Evolutionary conservation across 2,329 filamentous ascomycete species (phyloP).

Genomic region (Aschersonia sp.): DNA sequence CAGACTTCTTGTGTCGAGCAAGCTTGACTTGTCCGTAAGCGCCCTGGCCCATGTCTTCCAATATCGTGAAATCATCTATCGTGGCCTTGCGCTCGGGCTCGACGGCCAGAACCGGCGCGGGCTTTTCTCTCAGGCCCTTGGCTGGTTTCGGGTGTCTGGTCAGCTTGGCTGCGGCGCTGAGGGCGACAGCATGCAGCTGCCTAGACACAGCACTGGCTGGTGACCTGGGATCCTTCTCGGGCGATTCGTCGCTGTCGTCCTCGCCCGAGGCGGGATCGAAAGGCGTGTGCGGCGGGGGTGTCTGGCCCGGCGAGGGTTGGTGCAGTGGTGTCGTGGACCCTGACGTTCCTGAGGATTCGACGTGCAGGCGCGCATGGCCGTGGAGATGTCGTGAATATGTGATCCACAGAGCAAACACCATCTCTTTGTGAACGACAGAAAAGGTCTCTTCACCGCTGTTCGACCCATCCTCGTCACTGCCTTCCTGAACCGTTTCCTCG

Average conservation of each 20-base stretch:
- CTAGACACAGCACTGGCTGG: conserved; percentile 23
- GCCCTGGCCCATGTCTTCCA: conserved; percentile 97
- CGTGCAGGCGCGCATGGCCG: conserved; percentile 42
- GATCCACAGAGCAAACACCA: conserved; percentile 92
- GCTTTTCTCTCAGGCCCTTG: conserved; percentile 15
- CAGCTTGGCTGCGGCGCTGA: conserved; percentile 38
- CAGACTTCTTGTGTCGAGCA: conserved; percentile 66
- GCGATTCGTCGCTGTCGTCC: conserved; percentile 13
- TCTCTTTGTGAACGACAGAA: conserved; percentile 46
- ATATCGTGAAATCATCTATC: conserved; percentile 78
- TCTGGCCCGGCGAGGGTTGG: conserved; percentile 66
- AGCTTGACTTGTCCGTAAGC: conserved; percentile 97
- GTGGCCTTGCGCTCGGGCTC: conserved; percentile 51
- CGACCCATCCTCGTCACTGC: conserved; percentile 39
- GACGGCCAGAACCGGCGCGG: conserved; percentile 19
- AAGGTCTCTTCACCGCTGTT: conserved; percentile 25
- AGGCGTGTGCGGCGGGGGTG: conserved; percentile 39
- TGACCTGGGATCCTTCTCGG: conserved; percentile 10
- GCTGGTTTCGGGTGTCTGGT: conserved; percentile 23
- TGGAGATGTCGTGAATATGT: conserved; percentile 92
- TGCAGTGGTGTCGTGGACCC: conserved; percentile 57
- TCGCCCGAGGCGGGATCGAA: conserved; percentile 40
- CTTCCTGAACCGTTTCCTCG: conserved; percentile 50
- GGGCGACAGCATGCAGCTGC: conserved; percentile 41
- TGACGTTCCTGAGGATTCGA: conserved; percentile 46